Percentiles rank a stretch among this genome's conserved stretches.
Evolutionary conservation across 176 grass and related monocot species (phyloP).

Genomic region (Chloris gayana): DNA sequence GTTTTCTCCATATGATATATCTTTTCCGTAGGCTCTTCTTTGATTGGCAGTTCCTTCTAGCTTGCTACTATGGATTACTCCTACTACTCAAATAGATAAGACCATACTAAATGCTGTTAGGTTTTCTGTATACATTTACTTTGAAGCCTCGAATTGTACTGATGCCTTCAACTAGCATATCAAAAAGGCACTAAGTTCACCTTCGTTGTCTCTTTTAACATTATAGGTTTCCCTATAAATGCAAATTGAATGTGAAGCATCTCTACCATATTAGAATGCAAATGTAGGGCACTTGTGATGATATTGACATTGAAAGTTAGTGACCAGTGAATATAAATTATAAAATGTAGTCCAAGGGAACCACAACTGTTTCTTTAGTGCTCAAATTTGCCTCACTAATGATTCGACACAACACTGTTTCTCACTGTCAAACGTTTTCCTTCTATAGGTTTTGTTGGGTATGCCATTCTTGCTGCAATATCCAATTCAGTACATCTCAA

Average conservation of each 20-base stretch:
- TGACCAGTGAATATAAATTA: not conserved
- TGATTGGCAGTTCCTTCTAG: slow-evolving; percentile 1
- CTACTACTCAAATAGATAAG: not conserved
- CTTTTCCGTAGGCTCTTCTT: not conserved
- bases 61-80: not conserved
- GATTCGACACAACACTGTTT: slow-evolving; percentile 23
- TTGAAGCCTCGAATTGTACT: slow-evolving; percentile 3
- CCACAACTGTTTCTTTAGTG: not conserved
- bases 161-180: not conserved
- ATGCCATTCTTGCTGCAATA: slow-evolving; percentile 82
- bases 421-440: slow-evolving; percentile 1
- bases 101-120: not conserved
- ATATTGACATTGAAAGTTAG: slow-evolving; percentile 2
- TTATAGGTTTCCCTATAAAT: not conserved
- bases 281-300: not conserved
- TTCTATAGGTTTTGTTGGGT: slow-evolving; percentile 77
- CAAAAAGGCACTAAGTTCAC: not conserved
- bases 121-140: not conserved
- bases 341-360: not conserved
- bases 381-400: slow-evolving; percentile 8
- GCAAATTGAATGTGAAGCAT: not conserved
- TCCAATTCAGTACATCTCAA: slow-evolving; percentile 84
- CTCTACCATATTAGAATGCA: not conserved
- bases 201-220: not conserved
- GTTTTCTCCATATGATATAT: slow-evolving; percentile 22